phyloP scores from a whole-genome alignment of 129 eudicot species.

The Smallanthus sonchifolius region DNA sequence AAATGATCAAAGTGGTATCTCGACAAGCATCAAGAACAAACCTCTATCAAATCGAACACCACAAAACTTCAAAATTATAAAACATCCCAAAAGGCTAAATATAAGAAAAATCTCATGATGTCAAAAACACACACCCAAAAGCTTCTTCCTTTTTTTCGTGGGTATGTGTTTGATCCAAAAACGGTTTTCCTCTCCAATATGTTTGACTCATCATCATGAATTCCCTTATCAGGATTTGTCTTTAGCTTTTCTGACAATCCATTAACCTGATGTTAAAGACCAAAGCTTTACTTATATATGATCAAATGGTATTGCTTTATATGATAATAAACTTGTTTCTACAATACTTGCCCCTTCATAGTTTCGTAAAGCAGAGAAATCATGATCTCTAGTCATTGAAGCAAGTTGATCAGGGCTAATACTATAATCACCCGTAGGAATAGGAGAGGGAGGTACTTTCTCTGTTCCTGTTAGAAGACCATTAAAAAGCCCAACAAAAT shows the following conservation, averaged over 20 bases:
- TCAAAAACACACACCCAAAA: constrained; percentile 57
- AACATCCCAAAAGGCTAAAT: not conserved
- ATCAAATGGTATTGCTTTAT: not conserved
- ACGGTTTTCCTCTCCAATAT: constrained; percentile 49
- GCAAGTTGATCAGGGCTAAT: constrained; percentile 64
- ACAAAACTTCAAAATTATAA: not conserved
- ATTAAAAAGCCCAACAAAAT: not conserved
- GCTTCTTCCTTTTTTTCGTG: constrained; percentile 79
- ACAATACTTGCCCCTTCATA: constrained; percentile 72
- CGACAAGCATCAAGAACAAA: constrained; percentile 89
- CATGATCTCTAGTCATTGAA: constrained; percentile 70
- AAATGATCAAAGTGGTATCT: constrained; percentile 79
- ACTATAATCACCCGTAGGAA: constrained; percentile 46
- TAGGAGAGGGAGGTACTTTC: constrained; percentile 38
- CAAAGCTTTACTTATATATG: constrained; percentile 12
- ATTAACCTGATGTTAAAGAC: constrained; percentile 42
- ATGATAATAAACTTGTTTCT: not conserved
- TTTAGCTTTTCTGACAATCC: constrained; percentile 72
- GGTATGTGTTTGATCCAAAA: constrained; percentile 90
- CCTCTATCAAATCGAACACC: constrained; percentile 39
- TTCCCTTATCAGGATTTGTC: constrained; percentile 68
- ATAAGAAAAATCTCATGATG: not conserved
- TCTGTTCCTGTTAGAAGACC: constrained; percentile 34
- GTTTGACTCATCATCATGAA: constrained; percentile 63
- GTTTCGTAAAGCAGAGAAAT: constrained; percentile 54